Base-by-base conservation (phyloP, 495 filamentous ascomycete genomes). In the Penicillium crystallinum region DNA sequence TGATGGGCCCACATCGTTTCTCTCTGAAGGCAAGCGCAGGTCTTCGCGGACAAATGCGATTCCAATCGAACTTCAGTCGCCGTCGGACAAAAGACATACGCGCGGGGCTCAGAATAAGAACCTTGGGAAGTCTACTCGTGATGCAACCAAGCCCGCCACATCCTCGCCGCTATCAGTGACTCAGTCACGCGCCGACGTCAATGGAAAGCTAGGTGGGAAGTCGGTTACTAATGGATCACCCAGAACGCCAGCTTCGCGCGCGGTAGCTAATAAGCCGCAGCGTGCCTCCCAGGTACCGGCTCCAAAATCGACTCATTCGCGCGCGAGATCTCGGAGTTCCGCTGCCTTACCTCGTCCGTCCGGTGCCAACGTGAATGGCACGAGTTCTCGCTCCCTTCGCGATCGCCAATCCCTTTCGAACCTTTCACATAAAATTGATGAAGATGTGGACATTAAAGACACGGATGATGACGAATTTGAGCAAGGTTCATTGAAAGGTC, bases 1-100 rank as follows among this genome's bases (percentile, higher is more conserved):
- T 22, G 89, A 95, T 37, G 95, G 92, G 0, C 93, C 93, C 4
- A 89, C 93, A 8, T 86, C 88, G 0, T 89, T 96, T 56, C 69
- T 85, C 21, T 83, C 85, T 55, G 85, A 89, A 71, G 93, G 93
- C 38, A 84, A 83, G 55, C 81, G 93, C 49, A 93, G 90, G 67
- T 96, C 91, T 8, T 88, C 88, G 31, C 78, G 91, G 55, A 88
- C 88, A 49, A 96, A 95, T 64, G 68, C 73, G 25, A 68, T 88
- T 17, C 87, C 87, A n/a, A 55, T 85, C 29, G 85, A 89, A 53
- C 66, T 87, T 48, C 82, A 89, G 58, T 77, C 86, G 30, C 75
- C 70, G 25, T 79, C 81, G 23, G 81, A 81, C 29, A 95, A 87
- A 67, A 75, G 80, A 59, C 71, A 72, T 42, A 81, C 77, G 45